phyloP scores from a whole-genome alignment of 176 grass and related monocot species.

The Secale cereale region DNA sequence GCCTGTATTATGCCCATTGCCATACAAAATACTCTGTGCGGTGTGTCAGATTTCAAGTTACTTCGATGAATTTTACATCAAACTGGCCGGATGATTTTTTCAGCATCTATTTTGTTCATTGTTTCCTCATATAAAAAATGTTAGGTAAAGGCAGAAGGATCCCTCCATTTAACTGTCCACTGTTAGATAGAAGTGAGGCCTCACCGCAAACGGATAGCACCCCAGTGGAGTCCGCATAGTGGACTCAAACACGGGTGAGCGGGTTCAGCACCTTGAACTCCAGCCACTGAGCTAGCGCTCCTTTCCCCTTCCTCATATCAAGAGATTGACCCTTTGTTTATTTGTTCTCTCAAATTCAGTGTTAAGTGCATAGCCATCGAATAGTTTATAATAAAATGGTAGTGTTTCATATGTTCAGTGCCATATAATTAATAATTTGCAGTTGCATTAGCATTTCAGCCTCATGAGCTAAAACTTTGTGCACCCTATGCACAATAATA shows the following conservation, averaged over 20 bases:
- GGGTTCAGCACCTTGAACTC: neutral
- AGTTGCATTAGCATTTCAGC: neutral
- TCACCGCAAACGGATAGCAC: neutral
- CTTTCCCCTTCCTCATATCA: neutral
- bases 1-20: neutral
- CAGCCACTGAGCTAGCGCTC: neutral
- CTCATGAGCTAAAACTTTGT: neutral
- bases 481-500: neutral
- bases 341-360: neutral
- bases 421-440: neutral
- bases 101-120: neutral
- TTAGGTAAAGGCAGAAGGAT: neutral
- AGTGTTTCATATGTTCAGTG: neutral
- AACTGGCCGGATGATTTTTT: neutral
- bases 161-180: neutral
- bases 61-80: neutral
- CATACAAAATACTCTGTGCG: neutral
- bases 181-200: neutral
- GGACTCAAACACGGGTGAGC: neutral
- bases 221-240: neutral
- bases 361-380: neutral
- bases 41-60: neutral
- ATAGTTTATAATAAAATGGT: neutral
- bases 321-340: neutral
- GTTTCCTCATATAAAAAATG: neutral